Evolutionary conservation across 179 eudicot genomes (phyloP).

Genomic region (Silene noctiflora): DNA sequence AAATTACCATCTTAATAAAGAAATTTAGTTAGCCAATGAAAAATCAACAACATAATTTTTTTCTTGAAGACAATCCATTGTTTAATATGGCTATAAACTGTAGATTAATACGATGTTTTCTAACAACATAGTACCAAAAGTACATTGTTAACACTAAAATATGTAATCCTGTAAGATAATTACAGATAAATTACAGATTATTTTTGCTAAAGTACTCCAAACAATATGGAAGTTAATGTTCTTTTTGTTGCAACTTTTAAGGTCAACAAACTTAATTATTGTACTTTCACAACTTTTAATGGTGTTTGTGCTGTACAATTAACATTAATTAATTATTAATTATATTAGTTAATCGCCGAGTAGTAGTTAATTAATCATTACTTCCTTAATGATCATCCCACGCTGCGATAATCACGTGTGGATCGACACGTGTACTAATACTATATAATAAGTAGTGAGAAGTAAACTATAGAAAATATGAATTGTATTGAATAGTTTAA

Average conservation of each 20-base stretch:
- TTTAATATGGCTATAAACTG: too few species aligned
- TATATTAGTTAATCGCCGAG: not conserved
- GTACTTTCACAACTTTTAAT: constrained; percentile 7
- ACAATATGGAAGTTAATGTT: constrained; percentile 20
- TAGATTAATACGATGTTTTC: too few species aligned
- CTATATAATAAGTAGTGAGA: too few species aligned
- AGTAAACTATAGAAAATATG: too few species aligned
- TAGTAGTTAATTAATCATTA: not conserved
- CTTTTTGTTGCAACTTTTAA: constrained; percentile 21
- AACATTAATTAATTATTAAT: not conserved
- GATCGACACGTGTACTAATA: constrained; percentile 3
- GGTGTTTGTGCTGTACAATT: constrained; percentile 1
- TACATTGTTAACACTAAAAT: too few species aligned
- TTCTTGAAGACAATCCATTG: too few species aligned
- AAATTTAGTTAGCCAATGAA: too few species aligned
- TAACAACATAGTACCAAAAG: too few species aligned
- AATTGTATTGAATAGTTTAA: too few species aligned
- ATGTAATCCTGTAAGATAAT: not conserved
- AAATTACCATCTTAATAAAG: too few species aligned
- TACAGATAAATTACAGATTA: not conserved
- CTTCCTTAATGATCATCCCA: constrained; percentile 17
- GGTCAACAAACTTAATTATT: constrained; percentile 23
- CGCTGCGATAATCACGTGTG: constrained; percentile 17
- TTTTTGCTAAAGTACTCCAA: constrained; percentile 11
- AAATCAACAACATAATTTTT: too few species aligned